Evolutionary conservation across 106 monocot species (phyloP), one percentile per base, ranked within the genome.

Genomic region (Dendrobium catenatum): DNA sequence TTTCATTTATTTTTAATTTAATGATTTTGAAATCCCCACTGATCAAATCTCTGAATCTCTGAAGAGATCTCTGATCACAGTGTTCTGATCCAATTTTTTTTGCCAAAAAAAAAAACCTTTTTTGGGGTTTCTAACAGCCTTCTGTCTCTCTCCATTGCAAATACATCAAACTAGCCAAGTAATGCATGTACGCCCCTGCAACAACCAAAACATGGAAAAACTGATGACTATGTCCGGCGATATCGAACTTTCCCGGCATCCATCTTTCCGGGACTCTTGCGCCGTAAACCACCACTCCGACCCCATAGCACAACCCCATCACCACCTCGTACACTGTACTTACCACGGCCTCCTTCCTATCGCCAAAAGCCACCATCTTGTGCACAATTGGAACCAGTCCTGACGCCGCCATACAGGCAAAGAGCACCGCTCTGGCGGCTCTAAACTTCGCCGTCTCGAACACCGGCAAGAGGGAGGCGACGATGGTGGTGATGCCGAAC

Each of bases 131-230:
- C 40, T 9, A 92, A 43, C 90, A 95, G 0, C 79, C 80, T 18
- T 95, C 87, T 11, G 66, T 10, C 54, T 90, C 86, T 81, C 92
- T 90, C 95, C 93, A 96, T 5, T 78, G 77, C 19, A 96, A 80
- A 79, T 93, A 91, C 19, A 87, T 83, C 41, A 93, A 3, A 1
- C 85, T 86, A 6, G 91, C 88, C 17, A 89, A 86, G 80, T 96
- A 93, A 68, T 96, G 95, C 6, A 86, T 78, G 73, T 93, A 93
- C 9, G 95, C 91, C 6, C 91, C 95, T 11, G 95, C 88, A 43
- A 94, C 85, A 55, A 94, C 94, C 3, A 94, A 77, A 33, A 94
- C 85, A 81, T 94, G 94, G 76, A 89, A 94, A 77, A 89, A 42
- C 86, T 91, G 91, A 67, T 91, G 89, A 73, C 94, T 94, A 48